phyloP scores from a whole-genome alignment of 768 basidiomycete species.

The Mycena olivaceomarginata region DNA sequence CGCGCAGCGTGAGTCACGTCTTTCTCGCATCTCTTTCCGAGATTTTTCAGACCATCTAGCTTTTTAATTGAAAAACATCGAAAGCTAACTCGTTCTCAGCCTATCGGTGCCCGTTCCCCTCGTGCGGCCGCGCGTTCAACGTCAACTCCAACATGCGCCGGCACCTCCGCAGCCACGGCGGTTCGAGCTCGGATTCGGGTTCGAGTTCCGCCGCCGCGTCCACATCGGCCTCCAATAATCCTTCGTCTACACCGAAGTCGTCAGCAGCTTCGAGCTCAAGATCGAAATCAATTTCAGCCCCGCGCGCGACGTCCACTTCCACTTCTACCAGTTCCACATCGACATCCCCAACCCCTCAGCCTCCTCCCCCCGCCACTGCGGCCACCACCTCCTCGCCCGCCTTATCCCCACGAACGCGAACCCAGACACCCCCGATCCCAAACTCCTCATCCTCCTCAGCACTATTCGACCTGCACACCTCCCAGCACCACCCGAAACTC shows the following conservation, averaged over 20 bases:
- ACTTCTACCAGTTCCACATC: too few species aligned
- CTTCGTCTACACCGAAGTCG: neutral
- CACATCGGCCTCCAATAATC: neutral
- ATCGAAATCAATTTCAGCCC: neutral
- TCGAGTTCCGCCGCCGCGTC: neutral
- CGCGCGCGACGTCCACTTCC: neutral
- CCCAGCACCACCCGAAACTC: too few species aligned
- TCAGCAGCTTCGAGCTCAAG: neutral
- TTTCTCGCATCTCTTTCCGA: neutral
- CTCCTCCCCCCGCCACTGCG: neutral
- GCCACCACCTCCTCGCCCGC: neutral
- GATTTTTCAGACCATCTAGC: neutral
- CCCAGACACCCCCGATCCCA: too few species aligned
- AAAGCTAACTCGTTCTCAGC: constrained; percentile 54
- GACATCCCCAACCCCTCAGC: neutral
- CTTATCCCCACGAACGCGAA: too few species aligned
- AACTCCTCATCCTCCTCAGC: too few species aligned
- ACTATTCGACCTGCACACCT: too few species aligned
- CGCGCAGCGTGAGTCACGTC: constrained; percentile 72
- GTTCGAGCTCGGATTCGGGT: neutral
- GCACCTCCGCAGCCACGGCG: constrained; percentile 80
- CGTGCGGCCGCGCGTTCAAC: constrained; percentile 86
- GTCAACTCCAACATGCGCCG: constrained; percentile 91
- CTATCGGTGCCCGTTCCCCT: constrained; percentile 84
- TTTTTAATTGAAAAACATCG: neutral